Percentiles rank a stretch among this genome's conserved stretches.
phyloP scores from a whole-genome alignment of 2,329 filamentous ascomycete species.

The Colletotrichum chlorophyti region DNA sequence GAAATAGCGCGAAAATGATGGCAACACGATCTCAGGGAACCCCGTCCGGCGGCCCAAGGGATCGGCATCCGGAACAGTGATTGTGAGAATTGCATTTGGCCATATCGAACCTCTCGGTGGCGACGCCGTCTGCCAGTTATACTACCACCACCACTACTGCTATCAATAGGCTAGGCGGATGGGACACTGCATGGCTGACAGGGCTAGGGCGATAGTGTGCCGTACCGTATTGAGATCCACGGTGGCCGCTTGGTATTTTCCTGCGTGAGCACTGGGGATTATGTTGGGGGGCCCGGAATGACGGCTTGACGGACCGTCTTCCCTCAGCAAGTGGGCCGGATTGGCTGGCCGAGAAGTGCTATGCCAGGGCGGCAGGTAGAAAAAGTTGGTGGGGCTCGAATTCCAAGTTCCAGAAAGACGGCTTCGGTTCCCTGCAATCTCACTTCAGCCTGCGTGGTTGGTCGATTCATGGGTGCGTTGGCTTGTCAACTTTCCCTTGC shows the following conservation, averaged over 20 bases:
- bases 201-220: too few relatives aligned
- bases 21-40: not conserved
- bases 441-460: too few relatives aligned
- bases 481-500: not conserved
- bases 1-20: not conserved
- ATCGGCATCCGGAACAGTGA: slow-evolving; percentile 1
- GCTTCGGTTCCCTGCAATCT: not conserved
- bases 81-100: slow-evolving; percentile 7
- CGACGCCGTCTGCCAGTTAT: not conserved
- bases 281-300: not conserved
- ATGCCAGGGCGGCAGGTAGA: not conserved
- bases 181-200: slow-evolving; percentile 1
- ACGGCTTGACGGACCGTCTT: slow-evolving; percentile 20
- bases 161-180: slow-evolving; percentile 15
- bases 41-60: too few relatives aligned
- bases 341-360: slow-evolving; percentile 17
- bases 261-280: not conserved
- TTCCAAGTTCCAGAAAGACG: slow-evolving; percentile 18
- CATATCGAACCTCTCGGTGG: not conserved
- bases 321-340: not conserved
- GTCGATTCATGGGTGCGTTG: not conserved
- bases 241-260: not conserved
- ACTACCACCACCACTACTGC: too few relatives aligned
- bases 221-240: slow-evolving; percentile 9
- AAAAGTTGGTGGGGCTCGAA: slow-evolving; percentile 11